phyloP scores from a whole-genome alignment of 2,329 filamentous ascomycete genomes.

The Xylariaceae sp. region DNA sequence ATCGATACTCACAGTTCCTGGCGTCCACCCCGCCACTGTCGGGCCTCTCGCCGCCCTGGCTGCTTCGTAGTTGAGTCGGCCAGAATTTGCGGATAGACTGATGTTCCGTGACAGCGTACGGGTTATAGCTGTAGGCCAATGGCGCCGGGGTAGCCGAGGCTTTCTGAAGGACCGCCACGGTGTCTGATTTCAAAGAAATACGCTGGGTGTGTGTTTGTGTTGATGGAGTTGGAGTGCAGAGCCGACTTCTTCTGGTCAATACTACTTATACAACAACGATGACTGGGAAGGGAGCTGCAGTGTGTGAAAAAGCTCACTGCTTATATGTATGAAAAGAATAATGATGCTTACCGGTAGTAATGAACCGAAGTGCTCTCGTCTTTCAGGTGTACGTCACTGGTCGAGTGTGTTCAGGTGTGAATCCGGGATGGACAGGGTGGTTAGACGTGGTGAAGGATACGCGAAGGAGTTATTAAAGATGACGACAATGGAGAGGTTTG shows the following conservation, averaged over 20 bases:
- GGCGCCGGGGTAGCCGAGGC: conserved; percentile 32
- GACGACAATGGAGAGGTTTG: conserved; percentile 16
- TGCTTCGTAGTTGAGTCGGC: conserved; percentile 23
- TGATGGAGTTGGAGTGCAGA: background rate
- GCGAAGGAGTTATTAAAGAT: background rate
- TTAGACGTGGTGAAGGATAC: background rate
- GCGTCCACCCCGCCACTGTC: conserved; percentile 25
- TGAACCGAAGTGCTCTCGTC: background rate
- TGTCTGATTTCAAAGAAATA: conserved; percentile 2
- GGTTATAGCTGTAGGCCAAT: conserved; percentile 26
- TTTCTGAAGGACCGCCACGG: conserved; percentile 35
- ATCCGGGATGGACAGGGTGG: background rate
- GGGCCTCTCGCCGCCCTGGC: conserved; percentile 27
- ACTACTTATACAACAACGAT: background rate
- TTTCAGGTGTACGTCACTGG: conserved; percentile 2
- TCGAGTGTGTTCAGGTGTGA: conserved; percentile 1
- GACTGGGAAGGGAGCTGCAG: conserved; percentile 3
- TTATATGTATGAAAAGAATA: background rate
- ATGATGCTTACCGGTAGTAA: background rate
- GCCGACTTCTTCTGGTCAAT: conserved; percentile 2
- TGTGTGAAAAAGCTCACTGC: conserved; percentile 2
- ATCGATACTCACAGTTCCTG: conserved; percentile 29
- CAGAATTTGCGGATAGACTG: conserved; percentile 23
- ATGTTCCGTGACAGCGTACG: conserved; percentile 29
- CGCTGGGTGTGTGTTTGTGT: background rate